These are phyloP conservation scores for Trichosanthes cucumerina DNA, from an alignment of 306 rosid species.

Conservation along the genomic window DNA sequence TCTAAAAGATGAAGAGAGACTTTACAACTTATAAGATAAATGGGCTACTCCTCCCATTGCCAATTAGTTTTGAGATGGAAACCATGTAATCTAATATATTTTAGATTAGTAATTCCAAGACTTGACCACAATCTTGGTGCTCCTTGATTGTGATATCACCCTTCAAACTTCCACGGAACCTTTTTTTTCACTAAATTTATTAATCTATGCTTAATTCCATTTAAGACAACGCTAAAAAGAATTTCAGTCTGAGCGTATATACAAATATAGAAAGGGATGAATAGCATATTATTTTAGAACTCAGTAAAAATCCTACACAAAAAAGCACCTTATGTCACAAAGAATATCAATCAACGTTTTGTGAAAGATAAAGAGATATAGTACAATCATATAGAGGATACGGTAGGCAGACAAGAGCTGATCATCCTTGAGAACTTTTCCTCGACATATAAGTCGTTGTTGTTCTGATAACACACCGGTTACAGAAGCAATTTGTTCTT, in stretches of 20 bases:
- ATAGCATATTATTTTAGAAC: neutral
- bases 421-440: slow-evolving; percentile 57
- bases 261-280: neutral
- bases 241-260: neutral
- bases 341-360: neutral
- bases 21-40: too few species aligned
- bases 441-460: slow-evolving; percentile 58
- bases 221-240: neutral
- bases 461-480: slow-evolving; percentile 55
- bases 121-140: neutral
- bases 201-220: neutral
- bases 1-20: too few species aligned
- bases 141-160: neutral
- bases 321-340: neutral
- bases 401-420: slow-evolving; percentile 61
- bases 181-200: neutral
- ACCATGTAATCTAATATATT: too few species aligned
- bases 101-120: neutral
- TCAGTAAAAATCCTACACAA: neutral
- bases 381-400: slow-evolving; percentile 26
- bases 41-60: too few species aligned
- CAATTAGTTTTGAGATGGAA: too few species aligned
- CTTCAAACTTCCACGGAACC: neutral
- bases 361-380: neutral
- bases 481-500: slow-evolving; percentile 52